Evolutionary conservation across 257 asterid genomes (phyloP).

Genomic region (Parsonsia alboflavescens): DNA sequence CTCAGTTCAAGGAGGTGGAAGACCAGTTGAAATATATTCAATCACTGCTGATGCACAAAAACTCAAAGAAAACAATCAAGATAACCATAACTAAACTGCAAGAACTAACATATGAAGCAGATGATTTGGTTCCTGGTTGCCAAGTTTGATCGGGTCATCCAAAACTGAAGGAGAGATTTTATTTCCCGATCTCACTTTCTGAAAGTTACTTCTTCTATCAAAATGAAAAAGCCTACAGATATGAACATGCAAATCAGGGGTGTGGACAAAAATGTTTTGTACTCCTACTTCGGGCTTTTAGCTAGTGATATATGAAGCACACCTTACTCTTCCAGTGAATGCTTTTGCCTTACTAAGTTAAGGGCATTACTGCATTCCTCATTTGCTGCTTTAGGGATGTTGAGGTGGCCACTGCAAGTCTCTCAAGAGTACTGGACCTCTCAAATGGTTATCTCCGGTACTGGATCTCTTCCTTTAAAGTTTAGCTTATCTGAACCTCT

Average conservation of each 20-base stretch:
- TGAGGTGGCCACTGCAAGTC: slow-evolving; percentile 25
- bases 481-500: slow-evolving; percentile 24
- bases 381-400: slow-evolving; percentile 16
- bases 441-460: slow-evolving; percentile 26
- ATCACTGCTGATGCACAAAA: slow-evolving; percentile 19
- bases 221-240: slow-evolving; percentile 20
- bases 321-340: not conserved
- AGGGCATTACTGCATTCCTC: slow-evolving; percentile 16
- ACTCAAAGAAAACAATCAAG: slow-evolving; percentile 15
- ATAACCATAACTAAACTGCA: slow-evolving; percentile 5
- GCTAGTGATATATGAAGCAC: not conserved
- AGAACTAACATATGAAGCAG: slow-evolving; percentile 27
- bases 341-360: not conserved
- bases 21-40: slow-evolving; percentile 18
- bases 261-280: too few species aligned
- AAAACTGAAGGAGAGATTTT: not conserved
- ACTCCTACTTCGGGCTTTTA: not conserved
- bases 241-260: slow-evolving; percentile 13
- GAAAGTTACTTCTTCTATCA: slow-evolving; percentile 11
- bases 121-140: slow-evolving; percentile 24
- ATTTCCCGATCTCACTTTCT: not conserved
- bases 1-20: slow-evolving; percentile 17
- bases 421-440: slow-evolving; percentile 29
- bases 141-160: slow-evolving; percentile 13
- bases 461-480: slow-evolving; percentile 29